Evolutionary conservation across 371 early-diverging fungal species (phyloP), one percentile per base, ranked within the genome.

Genomic region (Dipsacomyces acuminosporus): DNA sequence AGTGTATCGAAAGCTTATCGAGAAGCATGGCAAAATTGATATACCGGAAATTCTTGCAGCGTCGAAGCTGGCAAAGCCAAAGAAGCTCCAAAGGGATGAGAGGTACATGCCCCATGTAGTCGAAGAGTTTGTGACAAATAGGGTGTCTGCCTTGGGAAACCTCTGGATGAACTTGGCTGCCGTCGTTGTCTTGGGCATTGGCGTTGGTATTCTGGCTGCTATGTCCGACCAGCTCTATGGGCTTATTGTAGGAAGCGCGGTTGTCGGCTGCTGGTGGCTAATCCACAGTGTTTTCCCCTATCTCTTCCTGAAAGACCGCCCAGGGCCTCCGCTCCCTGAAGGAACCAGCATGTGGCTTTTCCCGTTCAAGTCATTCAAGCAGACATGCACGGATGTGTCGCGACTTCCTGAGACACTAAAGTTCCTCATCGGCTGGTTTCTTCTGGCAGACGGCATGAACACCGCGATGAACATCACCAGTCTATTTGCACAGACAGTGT

Each of bases 191-290:
- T 58, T 82, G 42, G 64, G 74, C 45, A 24, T 80, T 21, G 72
- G 73, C 17, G 72, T 74, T 15, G 76, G 64, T 2, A 71, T 86
- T 25, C 51, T 78, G 1, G 45, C 26, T 15, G 46, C 41, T 9
- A 3, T 21, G 7, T 9, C 45, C 4, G 30, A 51, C 21, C 20
- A 55, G 17, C 64, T 69, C 0, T 80, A 78, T 36, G 63, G 71
- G 8, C 19, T 81, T 54, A 81, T 81, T 48, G 41, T 82, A 14
- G 78, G 76, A 7, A 67, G 77, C 33, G 79, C 76, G 3, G 19
- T 82, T 23, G 53, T 73, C 0, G 79, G 80, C 4, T 35, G 80
- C 14, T 82, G 80, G 81, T 79, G 78, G 78, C 63, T 76, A 23
- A 22, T 57, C 0, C 74, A 78, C 14, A 48, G 73, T 20, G 54